Evolutionary conservation across 2,329 filamentous ascomycete species (phyloP), one percentile per base, ranked within the genome.

Genomic region (Trichophyton schoenleinii): DNA sequence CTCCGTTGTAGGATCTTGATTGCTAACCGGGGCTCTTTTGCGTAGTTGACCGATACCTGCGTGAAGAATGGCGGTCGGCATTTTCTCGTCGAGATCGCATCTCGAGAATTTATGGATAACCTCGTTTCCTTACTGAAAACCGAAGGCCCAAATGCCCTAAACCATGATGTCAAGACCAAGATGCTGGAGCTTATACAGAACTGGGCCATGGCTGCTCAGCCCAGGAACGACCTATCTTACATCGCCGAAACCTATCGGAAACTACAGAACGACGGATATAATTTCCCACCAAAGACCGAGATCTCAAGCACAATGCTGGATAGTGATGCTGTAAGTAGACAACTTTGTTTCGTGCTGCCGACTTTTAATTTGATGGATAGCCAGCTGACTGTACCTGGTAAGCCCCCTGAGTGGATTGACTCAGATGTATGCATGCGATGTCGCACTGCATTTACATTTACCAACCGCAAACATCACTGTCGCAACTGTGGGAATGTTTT

Each of bases 401-500:
- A 95, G 87, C 94, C 94, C 8, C 94, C 94, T 0, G 94, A 99
- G 75, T 99, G 94, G 94, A 86, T 87, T 58, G 94, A 99, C 75
- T 96, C 92, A 9, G 94, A 99, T 69, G 92, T 99, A 36, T 99
- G 94, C 73, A 96, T 99, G 91, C 87, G 94, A 71, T 99, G 94
- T 73, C 86, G 94, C 67, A 96, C 92, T 11, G 77, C 90, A 18
- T 99, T 99, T 69, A 96, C 90, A 57, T 96, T 99, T 71, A 99
- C 92, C 61, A 99, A 99, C 73, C 87, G 94, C 70, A 99, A 97
- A 72, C 94, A 99, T 72, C 94, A 99, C 73, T 99, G 94, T 70
- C 86, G 94, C 66, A 99, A 99, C 73, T 99, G 94, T 70, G 94
- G 94, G 59, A 96, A 94, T 74, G 94, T 95, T 69, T 99, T 99